These are phyloP conservation scores for Ustilago loliicola DNA, from an alignment of 1,284 basidiomycete species.

Conservation along the genomic window DNA sequence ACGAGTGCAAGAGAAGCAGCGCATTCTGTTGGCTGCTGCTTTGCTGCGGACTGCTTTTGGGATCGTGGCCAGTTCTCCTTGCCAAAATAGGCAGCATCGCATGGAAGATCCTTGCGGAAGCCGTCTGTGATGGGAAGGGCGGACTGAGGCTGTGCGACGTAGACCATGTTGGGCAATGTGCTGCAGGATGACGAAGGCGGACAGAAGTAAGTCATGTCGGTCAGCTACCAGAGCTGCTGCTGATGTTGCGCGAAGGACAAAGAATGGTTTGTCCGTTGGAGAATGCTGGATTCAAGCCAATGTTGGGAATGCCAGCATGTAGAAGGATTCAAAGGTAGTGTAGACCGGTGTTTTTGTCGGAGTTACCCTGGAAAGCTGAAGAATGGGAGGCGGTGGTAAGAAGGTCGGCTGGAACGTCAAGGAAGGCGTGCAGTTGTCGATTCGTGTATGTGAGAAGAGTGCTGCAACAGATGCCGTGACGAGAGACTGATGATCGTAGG, in stretches of 20 bases:
- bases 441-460: conserved; percentile 10
- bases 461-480: conserved; percentile 1
- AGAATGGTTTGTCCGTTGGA: conserved; percentile 3
- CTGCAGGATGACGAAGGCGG: neutral
- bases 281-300: conserved; percentile 19
- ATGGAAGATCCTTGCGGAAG: conserved; percentile 25
- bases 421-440: neutral
- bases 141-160: conserved; percentile 30
- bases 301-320: conserved; percentile 20
- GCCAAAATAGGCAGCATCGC: conserved; percentile 30
- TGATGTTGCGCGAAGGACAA: neutral
- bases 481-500: neutral
- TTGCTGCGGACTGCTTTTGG: conserved; percentile 22
- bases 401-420: neutral
- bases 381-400: neutral
- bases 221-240: conserved; percentile 36
- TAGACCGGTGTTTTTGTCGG: neutral
- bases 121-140: conserved; percentile 17
- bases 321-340: neutral
- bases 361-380: neutral
- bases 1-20: conserved; percentile 9
- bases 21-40: conserved; percentile 14
- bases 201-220: neutral
- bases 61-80: conserved; percentile 48
- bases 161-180: conserved; percentile 30